phyloP scores from a whole-genome alignment of 2,329 filamentous ascomycete genomes.

The Colletotrichum sp. region DNA sequence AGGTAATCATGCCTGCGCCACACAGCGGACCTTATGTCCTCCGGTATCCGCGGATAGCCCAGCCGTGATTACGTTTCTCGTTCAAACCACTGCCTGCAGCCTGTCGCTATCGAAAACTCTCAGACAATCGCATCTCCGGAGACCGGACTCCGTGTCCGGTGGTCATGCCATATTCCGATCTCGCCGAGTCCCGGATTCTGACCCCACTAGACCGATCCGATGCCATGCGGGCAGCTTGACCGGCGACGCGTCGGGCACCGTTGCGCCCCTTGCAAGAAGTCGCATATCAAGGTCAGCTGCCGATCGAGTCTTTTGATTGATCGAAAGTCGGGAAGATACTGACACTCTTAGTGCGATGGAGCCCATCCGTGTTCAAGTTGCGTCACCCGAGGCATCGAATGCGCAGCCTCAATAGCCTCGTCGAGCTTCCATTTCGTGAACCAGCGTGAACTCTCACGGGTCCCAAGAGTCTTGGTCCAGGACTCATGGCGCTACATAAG shows the following conservation, averaged over 20 bases:
- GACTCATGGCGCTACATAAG: slow-evolving; percentile 3
- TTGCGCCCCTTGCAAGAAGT: background rate
- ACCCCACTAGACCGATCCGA: background rate
- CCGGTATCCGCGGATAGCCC: background rate
- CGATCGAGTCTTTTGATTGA: too few species aligned
- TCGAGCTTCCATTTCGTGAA: background rate
- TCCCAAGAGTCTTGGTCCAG: background rate
- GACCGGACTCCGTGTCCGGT: background rate
- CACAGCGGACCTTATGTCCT: background rate
- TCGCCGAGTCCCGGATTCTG: background rate
- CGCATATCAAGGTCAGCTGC: background rate
- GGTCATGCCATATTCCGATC: background rate
- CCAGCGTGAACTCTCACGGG: background rate
- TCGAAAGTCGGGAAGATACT: background rate
- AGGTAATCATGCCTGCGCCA: background rate
- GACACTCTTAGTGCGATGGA: background rate
- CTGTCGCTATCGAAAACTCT: background rate
- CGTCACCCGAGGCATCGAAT: background rate
- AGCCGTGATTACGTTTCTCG: background rate
- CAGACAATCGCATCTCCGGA: background rate
- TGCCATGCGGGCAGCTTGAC: slow-evolving; percentile 14
- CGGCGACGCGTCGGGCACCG: background rate
- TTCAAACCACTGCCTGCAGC: background rate
- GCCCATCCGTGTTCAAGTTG: background rate
- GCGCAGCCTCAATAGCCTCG: background rate